A percentile compares a stretch with the other conserved stretches of the same genome.
phyloP scores from a whole-genome alignment of 2,329 filamentous ascomycete species.

The Bipolaris bicolor region DNA sequence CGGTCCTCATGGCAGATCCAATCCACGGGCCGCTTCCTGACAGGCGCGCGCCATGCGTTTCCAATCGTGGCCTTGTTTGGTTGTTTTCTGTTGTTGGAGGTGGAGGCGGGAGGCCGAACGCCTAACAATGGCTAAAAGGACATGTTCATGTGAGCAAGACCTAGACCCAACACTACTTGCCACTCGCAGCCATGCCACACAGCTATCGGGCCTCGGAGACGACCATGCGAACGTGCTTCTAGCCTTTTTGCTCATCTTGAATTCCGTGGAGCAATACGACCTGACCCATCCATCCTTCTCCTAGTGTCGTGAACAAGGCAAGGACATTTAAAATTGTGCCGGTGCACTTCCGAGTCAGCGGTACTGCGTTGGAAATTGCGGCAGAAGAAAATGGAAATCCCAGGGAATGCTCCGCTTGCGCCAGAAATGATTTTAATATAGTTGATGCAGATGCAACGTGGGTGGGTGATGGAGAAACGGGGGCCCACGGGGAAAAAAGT shows the following conservation, averaged over 20 bases:
- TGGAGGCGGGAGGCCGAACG: not conserved
- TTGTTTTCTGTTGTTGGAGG: not conserved
- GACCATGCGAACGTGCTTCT: not conserved
- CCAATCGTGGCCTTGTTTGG: not conserved
- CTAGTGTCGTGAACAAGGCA: not conserved
- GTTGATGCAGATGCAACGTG: not conserved
- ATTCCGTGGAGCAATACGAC: not conserved
- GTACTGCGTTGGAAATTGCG: not conserved
- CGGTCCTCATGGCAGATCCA: not conserved
- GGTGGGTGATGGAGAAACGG: not conserved
- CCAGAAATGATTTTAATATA: not conserved
- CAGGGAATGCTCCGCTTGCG: not conserved
- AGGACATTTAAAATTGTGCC: not conserved
- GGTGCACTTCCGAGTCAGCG: not conserved
- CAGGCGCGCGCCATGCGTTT: not conserved
- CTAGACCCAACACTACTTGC: not conserved
- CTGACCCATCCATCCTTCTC: not conserved
- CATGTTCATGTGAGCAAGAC: not conserved
- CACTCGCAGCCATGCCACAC: not conserved
- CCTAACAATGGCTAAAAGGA: conserved; percentile 2
- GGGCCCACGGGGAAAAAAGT: conserved; percentile 2
- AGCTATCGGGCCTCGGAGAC: not conserved
- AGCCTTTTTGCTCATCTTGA: not conserved
- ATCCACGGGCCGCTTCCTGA: not conserved
- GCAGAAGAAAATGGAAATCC: not conserved